Evolutionary conservation across 176 grass and related monocot genomes (phyloP), one percentile per base, ranked within the genome.

Genomic region (Puccinellia tenuiflora): DNA sequence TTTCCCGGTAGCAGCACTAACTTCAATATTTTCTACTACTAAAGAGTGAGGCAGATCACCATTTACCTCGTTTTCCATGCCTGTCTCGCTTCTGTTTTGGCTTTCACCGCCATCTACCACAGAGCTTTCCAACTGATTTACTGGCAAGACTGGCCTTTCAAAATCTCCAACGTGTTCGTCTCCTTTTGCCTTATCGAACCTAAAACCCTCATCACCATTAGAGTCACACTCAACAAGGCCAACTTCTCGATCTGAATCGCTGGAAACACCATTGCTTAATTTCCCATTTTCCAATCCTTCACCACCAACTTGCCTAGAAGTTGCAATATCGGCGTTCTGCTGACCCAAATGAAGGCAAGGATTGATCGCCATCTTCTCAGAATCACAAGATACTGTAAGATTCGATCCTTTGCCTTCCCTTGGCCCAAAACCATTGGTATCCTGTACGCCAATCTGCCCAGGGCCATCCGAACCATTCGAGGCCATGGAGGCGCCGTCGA

Each of bases 1-100:
- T 34, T 84, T 68, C 22, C 14, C 28, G 0, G 51, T 14, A 83
- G 24, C 71, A 87, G 29, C 61, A 78, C 14, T 29, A 88, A 11
- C 71, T 83, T 54, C 71, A 72, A 33, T 46, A 60, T 75, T 59
- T 86, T 66, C 51, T 51, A 51, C 45, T 50, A 74, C 45, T 50
- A 31, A 74, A 74, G 26, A 45, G 17, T 33, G 45, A 33, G 46
- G 16, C 3, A 74, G 45, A 33, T 51, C 26, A 74, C 20, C 53
- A 53, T 72, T 53, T 71, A 70, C 52, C 71, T 85, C 22, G 28
- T 40, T 20, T 10, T 26, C 7, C 22, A 70, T 16, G 40, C 22
- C 61, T 26, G 7, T 5, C 13, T 53, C 78, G 21, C 9, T 80
- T 40, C 0, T 59, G 17, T 70, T 52, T 29, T 62, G 10, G 22